Evolutionary conservation across 116 monocot species (phyloP), one percentile per base, ranked within the genome.

Genomic region (Papilionanthe hybrid): DNA sequence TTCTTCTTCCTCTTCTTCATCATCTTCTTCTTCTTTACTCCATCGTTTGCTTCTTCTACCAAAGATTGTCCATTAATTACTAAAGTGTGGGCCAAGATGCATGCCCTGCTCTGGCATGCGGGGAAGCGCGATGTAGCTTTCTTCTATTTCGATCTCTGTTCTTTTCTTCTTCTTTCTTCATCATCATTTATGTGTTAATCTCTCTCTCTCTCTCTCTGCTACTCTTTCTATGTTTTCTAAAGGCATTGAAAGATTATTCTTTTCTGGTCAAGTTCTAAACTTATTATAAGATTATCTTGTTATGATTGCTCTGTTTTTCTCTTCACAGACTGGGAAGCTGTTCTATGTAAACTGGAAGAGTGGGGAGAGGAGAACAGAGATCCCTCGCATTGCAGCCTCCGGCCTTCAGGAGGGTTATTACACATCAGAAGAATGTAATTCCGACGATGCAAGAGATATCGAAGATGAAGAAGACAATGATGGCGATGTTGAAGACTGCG

Each of bases 271-370:
- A 53, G 53, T 53, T 53, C 17, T 53, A 9, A 45, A 45, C n/a
- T 58, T 58, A 8, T 65, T 17, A 17, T 53, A 53, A 53, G 53
- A 4, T n/a, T 25, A 42, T 2, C 25, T 8, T 11, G 7, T 12
- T 8, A 63, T 20, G 18, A 1, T 19, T 45, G 18, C 19, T 29
- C 10, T 30, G 11, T 78, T 19, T 4, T 68, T 22, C 12, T 28
- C 29, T 8, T 6, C 1, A 68, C 82, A 96, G 93, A 96, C 90
- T 0, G 96, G 96, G 49, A 65, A 92, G 86, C 79, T 96, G 13
- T 93, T 90, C 86, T 96, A 92, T 85, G 82, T 90, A 28, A 96
- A 96, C 88, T 86, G 86, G 85, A 72, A 22, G 30, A 83, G 82
- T 22, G 92, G 96, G 0, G 80, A 74, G 23, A 88, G 87, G 45